Evolutionary conservation across 768 basidiomycete species (phyloP).

Genomic region (Dentipellis sp.): DNA sequence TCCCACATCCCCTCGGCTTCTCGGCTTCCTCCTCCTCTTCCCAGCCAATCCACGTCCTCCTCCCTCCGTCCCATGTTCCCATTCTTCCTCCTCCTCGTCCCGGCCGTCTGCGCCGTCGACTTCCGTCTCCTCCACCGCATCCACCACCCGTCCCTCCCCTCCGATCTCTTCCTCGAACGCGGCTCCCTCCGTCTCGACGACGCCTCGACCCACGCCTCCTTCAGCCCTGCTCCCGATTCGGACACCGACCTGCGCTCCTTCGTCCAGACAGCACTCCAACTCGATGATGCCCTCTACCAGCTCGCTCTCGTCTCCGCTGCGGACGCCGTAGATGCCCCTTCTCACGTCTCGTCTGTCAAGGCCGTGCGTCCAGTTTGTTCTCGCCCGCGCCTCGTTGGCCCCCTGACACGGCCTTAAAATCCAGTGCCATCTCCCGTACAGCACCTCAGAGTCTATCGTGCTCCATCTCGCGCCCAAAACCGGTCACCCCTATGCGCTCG

Average conservation of each 20-base stretch:
- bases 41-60: constrained; percentile 18
- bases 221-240: constrained; percentile 34
- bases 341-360: constrained; percentile 55
- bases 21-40: no score
- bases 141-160: constrained; percentile 35
- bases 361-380: constrained; percentile 29
- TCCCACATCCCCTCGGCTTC: constrained; percentile 9
- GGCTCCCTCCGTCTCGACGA: constrained; percentile 26
- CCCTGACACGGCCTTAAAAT: constrained; percentile 1
- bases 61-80: constrained; percentile 19
- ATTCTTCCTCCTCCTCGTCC: constrained; percentile 13
- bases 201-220: constrained; percentile 21
- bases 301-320: constrained; percentile 50
- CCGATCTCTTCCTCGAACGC: constrained; percentile 29
- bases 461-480: constrained; percentile 39
- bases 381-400: constrained; percentile 7
- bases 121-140: constrained; percentile 41
- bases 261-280: constrained; percentile 23
- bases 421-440: constrained; percentile 60
- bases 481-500: constrained; percentile 50
- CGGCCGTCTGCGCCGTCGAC: constrained; percentile 15
- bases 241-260: constrained; percentile 39
- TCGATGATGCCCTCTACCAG: constrained; percentile 52
- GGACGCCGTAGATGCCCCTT: constrained; percentile 32
- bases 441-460: constrained; percentile 45